Percentiles rank a stretch among this genome's conserved stretches.
These are phyloP conservation scores for Exophiala dermatitidis DNA, from an alignment of 2,329 filamentous ascomycete genomes.

Conservation along the genomic window DNA sequence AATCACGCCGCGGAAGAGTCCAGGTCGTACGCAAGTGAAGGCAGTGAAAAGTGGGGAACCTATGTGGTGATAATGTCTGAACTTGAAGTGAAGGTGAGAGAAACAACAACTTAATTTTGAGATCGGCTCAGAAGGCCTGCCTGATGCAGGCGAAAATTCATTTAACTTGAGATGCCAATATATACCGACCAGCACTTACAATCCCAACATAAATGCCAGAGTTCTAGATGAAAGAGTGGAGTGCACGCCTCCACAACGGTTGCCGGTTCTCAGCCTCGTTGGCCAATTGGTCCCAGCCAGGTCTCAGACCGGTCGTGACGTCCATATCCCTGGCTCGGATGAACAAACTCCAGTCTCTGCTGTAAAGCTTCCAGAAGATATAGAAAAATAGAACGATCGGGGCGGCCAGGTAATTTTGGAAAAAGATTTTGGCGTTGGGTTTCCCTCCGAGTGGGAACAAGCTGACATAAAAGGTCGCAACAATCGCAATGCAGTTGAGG, in stretches of 20 bases:
- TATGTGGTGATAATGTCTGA: no score
- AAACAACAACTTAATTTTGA: no score
- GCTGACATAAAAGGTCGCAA: conserved; percentile 82
- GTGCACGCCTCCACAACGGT: background rate
- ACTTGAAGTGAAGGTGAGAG: no score
- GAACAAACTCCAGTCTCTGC: conserved; percentile 9
- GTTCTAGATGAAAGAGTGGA: conserved; percentile 4
- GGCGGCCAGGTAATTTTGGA: conserved; percentile 42
- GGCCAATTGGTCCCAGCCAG: conserved; percentile 1
- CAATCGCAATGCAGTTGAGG: conserved; percentile 67
- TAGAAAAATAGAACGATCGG: conserved; percentile 40
- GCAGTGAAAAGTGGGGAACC: no score
- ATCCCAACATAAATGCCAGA: no score
- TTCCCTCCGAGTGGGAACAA: conserved; percentile 60
- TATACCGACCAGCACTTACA: no score
- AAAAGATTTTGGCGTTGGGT: conserved; percentile 39
- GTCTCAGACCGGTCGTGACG: conserved; percentile 10
- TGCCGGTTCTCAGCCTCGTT: background rate
- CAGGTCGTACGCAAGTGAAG: no score
- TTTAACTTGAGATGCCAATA: no score
- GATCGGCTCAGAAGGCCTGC: no score
- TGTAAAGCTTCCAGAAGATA: conserved; percentile 34
- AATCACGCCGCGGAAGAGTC: no score
- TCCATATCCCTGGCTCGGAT: conserved; percentile 15
- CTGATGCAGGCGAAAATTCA: no score